Evolutionary conservation across 495 filamentous ascomycete species (phyloP).

Genomic region (Hypoxylon rickii): DNA sequence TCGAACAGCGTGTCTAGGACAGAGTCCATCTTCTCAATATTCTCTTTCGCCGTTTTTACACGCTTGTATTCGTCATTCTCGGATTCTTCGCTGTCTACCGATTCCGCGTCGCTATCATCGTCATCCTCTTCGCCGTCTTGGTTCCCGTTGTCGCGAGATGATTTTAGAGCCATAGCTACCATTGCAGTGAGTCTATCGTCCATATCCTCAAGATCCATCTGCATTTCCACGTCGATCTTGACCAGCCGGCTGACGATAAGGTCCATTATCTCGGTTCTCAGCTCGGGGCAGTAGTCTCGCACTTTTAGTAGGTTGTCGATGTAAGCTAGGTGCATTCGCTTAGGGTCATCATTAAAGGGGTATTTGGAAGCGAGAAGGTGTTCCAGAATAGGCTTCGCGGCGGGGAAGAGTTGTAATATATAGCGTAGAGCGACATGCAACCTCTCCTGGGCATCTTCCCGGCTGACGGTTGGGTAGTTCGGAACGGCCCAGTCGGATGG

Average conservation of each 20-base stretch:
- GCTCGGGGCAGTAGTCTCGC: constrained; percentile 73
- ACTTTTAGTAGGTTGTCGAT: constrained; percentile 78
- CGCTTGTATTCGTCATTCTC: constrained; percentile 50
- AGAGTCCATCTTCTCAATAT: constrained; percentile 89
- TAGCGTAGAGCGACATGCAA: constrained; percentile 76
- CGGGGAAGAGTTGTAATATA: constrained; percentile 75
- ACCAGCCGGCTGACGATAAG: constrained; percentile 82
- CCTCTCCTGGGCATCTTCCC: constrained; percentile 65
- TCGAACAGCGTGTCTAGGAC: constrained; percentile 88
- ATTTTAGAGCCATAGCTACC: constrained; percentile 49
- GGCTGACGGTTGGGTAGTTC: constrained; percentile 61
- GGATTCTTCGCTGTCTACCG: constrained; percentile 55
- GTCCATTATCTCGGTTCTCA: constrained; percentile 81
- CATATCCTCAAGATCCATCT: constrained; percentile 86
- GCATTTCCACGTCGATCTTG: constrained; percentile 92
- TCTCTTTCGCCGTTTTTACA: constrained; percentile 69
- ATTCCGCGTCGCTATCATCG: constrained; percentile 63
- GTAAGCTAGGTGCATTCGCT: constrained; percentile 73
- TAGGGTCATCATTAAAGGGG: constrained; percentile 73
- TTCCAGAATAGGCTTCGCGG: constrained; percentile 68
- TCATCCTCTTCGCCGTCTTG: constrained; percentile 59
- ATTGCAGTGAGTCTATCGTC: constrained; percentile 56
- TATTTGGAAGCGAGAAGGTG: constrained; percentile 68
- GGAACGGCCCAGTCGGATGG: constrained; percentile 60
- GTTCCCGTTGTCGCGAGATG: constrained; percentile 37